These are phyloP conservation scores for Zasmidium citrigriseum DNA, from an alignment of 2,329 filamentous ascomycete genomes.

Conservation along the genomic window DNA sequence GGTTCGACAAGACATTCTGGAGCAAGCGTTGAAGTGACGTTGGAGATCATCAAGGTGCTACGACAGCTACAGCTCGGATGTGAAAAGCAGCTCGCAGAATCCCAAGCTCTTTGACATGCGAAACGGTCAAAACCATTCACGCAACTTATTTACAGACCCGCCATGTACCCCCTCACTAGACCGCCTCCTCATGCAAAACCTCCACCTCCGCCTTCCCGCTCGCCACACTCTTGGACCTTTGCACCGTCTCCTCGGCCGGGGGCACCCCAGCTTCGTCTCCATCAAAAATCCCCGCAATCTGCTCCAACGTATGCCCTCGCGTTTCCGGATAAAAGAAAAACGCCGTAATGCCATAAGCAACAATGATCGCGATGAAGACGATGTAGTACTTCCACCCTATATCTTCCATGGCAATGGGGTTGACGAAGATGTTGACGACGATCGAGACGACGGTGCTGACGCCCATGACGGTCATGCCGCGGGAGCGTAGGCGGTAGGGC, in stretches of 20 bases:
- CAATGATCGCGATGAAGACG: slow-evolving; percentile 41
- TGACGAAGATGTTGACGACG: slow-evolving; percentile 42
- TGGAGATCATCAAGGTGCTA: too few relatives aligned
- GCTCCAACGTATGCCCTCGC: slow-evolving; percentile 38
- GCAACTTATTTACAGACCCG: too few relatives aligned
- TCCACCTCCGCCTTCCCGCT: slow-evolving; percentile 13
- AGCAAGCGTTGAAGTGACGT: too few relatives aligned
- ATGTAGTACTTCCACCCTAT: slow-evolving; percentile 49
- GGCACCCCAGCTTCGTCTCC: slow-evolving; percentile 19
- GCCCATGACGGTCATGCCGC: slow-evolving; percentile 27
- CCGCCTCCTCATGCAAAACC: slow-evolving; percentile 12
- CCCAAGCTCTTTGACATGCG: too few relatives aligned
- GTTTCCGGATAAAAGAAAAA: slow-evolving; percentile 21
- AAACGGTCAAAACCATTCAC: too few relatives aligned
- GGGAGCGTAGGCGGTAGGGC: slow-evolving; percentile 32
- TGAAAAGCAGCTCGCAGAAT: too few relatives aligned
- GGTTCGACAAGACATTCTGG: too few relatives aligned
- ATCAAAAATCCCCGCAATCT: slow-evolving; percentile 48
- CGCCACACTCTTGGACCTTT: slow-evolving; percentile 15
- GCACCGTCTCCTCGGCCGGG: slow-evolving; percentile 11
- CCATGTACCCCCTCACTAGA: not conserved
- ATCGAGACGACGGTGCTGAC: slow-evolving; percentile 21
- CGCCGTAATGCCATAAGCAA: slow-evolving; percentile 23
- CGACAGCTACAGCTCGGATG: too few relatives aligned
- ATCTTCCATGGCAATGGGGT: slow-evolving; percentile 42